Evolutionary conservation across 2,329 filamentous ascomycete genomes (phyloP).

Genomic region (Aureobasidium subglaciale): DNA sequence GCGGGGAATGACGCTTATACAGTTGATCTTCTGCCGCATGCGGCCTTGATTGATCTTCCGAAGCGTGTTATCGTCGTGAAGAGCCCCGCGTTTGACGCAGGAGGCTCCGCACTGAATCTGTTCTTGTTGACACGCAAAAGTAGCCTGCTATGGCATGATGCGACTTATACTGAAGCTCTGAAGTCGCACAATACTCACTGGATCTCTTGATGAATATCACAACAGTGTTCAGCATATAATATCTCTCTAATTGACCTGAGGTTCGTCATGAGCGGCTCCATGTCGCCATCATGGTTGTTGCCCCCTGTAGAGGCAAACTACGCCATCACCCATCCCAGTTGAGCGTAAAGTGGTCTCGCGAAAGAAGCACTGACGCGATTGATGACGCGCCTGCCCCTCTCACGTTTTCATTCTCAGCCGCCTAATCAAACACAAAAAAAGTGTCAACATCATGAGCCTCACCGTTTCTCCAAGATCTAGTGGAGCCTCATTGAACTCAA

Average conservation of each 20-base stretch:
- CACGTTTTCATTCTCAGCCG: background rate
- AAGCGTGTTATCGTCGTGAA: background rate
- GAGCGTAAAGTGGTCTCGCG: slow-evolving; percentile 2
- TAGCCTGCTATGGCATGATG: background rate
- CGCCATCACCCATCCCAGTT: background rate
- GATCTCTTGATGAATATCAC: background rate
- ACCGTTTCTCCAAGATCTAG: background rate
- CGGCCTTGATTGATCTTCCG: background rate
- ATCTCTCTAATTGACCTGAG: no score
- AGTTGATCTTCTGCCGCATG: slow-evolving; percentile 1
- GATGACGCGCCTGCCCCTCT: slow-evolving; percentile 12
- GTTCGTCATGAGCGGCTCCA: background rate
- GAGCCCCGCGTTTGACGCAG: background rate
- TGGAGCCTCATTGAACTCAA: background rate
- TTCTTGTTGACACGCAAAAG: background rate
- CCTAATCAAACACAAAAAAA: background rate
- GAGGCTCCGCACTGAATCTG: background rate
- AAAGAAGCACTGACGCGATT: background rate
- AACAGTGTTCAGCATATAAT: no score
- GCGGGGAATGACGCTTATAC: slow-evolving; percentile 6
- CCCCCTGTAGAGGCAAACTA: background rate
- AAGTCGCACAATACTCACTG: no score
- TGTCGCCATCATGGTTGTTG: slow-evolving; percentile 3
- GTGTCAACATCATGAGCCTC: slow-evolving; percentile 2
- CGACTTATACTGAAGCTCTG: background rate